A percentile compares a stretch with the other conserved stretches of the same genome.
phyloP scores from a whole-genome alignment of 176 grass and related monocot genomes.

The Zoysia japonica region DNA sequence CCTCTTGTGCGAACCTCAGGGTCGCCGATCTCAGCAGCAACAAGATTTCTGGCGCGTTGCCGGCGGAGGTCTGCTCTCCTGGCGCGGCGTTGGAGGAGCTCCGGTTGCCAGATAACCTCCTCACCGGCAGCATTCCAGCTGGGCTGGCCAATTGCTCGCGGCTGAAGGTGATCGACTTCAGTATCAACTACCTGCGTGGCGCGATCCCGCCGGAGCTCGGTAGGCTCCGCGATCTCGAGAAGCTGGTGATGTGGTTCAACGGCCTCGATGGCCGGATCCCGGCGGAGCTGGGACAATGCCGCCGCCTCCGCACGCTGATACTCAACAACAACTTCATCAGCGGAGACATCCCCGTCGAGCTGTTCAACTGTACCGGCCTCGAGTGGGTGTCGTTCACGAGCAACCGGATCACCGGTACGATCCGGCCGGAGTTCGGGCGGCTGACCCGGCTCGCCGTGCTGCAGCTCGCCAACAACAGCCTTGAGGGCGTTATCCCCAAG shows the following conservation, averaged over 20 bases:
- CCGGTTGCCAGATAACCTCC: slow-evolving; percentile 76
- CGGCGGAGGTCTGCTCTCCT: slow-evolving; percentile 50
- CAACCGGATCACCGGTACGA: slow-evolving; percentile 68
- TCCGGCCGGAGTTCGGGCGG: slow-evolving; percentile 69
- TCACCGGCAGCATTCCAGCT: slow-evolving; percentile 63
- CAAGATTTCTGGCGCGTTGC: slow-evolving; percentile 59
- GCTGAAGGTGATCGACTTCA: slow-evolving; percentile 75
- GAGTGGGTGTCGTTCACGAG: slow-evolving; percentile 93
- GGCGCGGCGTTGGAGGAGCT: slow-evolving; percentile 70
- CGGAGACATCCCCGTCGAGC: slow-evolving; percentile 65
- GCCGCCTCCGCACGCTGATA: slow-evolving; percentile 74
- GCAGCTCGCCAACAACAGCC: slow-evolving; percentile 89
- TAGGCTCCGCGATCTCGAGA: slow-evolving; percentile 54
- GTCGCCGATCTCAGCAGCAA: slow-evolving; percentile 90
- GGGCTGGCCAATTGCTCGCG: slow-evolving; percentile 64
- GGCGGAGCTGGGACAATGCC: slow-evolving; percentile 69
- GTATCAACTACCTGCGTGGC: slow-evolving; percentile 86
- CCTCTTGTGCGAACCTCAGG: slow-evolving; percentile 48
- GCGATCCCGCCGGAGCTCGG: slow-evolving; percentile 79
- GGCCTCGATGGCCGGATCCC: slow-evolving; percentile 66
- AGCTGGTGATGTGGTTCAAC: slow-evolving; percentile 94
- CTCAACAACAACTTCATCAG: slow-evolving; percentile 89
- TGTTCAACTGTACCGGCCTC: slow-evolving; percentile 81
- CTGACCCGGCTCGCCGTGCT: slow-evolving; percentile 78
- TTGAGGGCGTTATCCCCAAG: slow-evolving; percentile 56